A percentile compares a stretch with the other conserved stretches of the same genome.
These are phyloP conservation scores for Westerdykella sp. DNA, from an alignment of 2,329 filamentous ascomycete genomes.

Conservation along the genomic window DNA sequence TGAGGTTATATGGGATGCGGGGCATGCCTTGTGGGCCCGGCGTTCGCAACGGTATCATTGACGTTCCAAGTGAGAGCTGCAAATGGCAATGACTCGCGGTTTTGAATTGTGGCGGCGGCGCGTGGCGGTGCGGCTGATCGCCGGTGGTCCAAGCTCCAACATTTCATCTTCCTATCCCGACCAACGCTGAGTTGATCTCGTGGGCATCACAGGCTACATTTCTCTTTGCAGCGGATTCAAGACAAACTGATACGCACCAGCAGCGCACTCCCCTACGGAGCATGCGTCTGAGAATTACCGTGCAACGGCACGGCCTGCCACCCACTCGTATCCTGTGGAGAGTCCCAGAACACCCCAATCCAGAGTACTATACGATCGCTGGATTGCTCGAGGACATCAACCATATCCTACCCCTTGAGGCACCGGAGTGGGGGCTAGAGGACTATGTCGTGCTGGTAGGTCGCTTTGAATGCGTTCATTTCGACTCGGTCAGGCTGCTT, in stretches of 20 bases:
- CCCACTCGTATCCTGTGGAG: slow-evolving; percentile 35
- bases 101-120: too few species aligned
- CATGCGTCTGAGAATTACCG: slow-evolving; percentile 35
- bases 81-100: too few species aligned
- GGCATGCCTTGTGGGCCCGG: too few species aligned
- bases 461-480: slow-evolving; percentile 83
- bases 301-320: slow-evolving; percentile 34
- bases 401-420: slow-evolving; percentile 73
- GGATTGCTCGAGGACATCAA: slow-evolving; percentile 74
- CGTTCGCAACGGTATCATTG: too few species aligned
- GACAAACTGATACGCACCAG: neutral
- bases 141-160: slow-evolving; percentile 1
- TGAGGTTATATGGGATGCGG: too few species aligned
- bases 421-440: slow-evolving; percentile 75
- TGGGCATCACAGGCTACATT: too few species aligned
- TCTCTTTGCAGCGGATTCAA: neutral
- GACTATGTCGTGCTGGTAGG: slow-evolving; percentile 79
- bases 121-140: too few species aligned
- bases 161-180: too few species aligned
- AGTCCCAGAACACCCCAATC: slow-evolving; percentile 27
- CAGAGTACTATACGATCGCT: slow-evolving; percentile 54
- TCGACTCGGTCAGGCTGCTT: slow-evolving; percentile 61
- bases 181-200: too few species aligned
- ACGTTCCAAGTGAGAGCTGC: too few species aligned
- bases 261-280: neutral